phyloP scores from a whole-genome alignment of 768 basidiomycete species.

The Dentipellis fragilis region DNA sequence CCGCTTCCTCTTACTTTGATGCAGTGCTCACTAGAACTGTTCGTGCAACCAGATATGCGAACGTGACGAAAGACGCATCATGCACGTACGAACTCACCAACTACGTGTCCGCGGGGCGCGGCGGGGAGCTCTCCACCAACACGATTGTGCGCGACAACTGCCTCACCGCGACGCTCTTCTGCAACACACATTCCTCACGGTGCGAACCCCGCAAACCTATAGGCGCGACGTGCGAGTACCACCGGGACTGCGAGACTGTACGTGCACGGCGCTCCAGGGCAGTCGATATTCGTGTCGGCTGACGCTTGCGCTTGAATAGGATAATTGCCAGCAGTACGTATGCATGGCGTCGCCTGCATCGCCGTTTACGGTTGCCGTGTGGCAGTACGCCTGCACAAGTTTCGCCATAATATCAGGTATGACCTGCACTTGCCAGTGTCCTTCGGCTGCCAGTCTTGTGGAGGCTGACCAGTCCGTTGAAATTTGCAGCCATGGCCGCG shows the following conservation, averaged over 20 bases:
- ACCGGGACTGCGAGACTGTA: conserved; percentile 12
- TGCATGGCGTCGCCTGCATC: conserved; percentile 12
- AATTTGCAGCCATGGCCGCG: conserved; percentile 10
- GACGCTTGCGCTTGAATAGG: neutral
- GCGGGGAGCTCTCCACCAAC: neutral
- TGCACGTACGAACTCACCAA: conserved; percentile 31
- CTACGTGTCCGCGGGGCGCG: conserved; percentile 15
- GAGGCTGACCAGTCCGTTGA: neutral
- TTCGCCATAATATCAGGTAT: neutral
- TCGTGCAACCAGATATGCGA: conserved; percentile 22
- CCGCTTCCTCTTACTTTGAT: neutral
- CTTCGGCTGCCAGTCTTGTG: neutral
- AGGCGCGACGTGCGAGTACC: conserved; percentile 9
- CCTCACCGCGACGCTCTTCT: conserved; percentile 8
- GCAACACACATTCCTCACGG: conserved; percentile 3
- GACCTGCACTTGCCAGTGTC: neutral
- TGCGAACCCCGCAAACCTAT: conserved; percentile 6
- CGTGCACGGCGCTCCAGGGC: no score
- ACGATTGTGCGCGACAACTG: conserved; percentile 13
- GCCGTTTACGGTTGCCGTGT: no score
- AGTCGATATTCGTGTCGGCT: no score
- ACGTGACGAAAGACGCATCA: conserved; percentile 26
- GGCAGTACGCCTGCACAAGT: no score
- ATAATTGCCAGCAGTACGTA: conserved; percentile 7
- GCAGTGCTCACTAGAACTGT: neutral